These are phyloP conservation scores for Didymella sp. DNA, from an alignment of 2,329 filamentous ascomycete species.

Conservation along the genomic window DNA sequence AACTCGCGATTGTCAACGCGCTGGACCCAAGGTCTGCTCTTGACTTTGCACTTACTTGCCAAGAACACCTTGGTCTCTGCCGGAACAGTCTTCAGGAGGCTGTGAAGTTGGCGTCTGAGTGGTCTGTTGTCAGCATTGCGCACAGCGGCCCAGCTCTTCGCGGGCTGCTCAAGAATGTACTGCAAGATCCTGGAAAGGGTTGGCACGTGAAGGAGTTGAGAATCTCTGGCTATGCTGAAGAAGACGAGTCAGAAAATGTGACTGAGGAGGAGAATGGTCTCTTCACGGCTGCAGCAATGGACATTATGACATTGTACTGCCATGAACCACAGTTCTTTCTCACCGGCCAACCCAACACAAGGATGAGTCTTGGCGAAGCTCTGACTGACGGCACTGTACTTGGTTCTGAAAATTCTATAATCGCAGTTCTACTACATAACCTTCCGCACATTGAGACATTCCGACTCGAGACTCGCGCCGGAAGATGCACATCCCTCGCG, in stretches of 20 bases:
- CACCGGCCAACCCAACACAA: neutral
- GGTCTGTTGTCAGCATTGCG: neutral
- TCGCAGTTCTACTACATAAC: neutral
- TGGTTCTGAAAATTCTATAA: neutral
- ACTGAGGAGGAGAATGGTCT: neutral
- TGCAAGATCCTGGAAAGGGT: neutral
- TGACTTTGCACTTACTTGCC: neutral
- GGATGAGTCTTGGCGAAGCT: neutral
- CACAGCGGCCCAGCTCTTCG: neutral
- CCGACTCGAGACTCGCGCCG: neutral
- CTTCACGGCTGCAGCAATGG: neutral
- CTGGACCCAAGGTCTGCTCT: neutral
- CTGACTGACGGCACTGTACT: neutral
- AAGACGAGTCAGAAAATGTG: neutral
- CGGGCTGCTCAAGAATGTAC: neutral
- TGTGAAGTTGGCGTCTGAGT: neutral
- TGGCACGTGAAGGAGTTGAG: neutral
- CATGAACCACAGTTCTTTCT: neutral
- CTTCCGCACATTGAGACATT: neutral
- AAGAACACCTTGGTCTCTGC: neutral
- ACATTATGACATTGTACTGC: neutral
- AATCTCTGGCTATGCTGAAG: neutral
- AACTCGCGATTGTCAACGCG: neutral
- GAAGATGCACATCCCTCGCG: neutral
- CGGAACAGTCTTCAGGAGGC: neutral